Base-by-base conservation (phyloP, 805 yeast species). In the Candida maltosa region DNA sequence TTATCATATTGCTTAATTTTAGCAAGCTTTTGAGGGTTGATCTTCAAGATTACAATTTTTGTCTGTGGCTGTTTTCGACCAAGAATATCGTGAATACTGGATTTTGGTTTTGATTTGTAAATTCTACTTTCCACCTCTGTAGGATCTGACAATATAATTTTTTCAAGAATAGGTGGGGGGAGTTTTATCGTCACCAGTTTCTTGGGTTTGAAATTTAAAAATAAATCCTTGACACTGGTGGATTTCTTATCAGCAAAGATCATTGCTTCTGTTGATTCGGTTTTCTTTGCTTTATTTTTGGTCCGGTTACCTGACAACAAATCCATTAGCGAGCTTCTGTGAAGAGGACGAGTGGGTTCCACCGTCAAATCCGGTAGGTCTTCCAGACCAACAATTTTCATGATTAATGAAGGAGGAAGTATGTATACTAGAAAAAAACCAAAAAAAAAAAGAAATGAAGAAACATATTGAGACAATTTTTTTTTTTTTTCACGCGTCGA, bases 1-100 rank as follows among this genome's bases (percentile, higher is more conserved):
- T 54, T 56, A 23, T 54, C 60, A 29, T 34, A 46, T 31, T 37
- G 36, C 29, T 58, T 49, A 16, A 62, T 49, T 19, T 53, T 51
- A 16, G 46, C 49, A 23, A 65, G 44, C 4, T 42, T 52, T 2
- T 30, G 45, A 5, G 62, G 47, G 18, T 49, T 41, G 5, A 66
- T 32, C 28, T 50, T 54, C 14, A 61, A 42, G 2, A 53, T 51
- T 5, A 61, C 56, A 3, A 27, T 10, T 23, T 15, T 12, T 23
- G 22, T 31, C 16, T 18, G 9, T 5, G 14, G 19, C 4, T n/a
- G 14, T 24, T 24, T 24, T n/a, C n/a, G n/a, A n/a, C n/a, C n/a
- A n/a, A n/a, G n/a, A n/a, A n/a, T 10, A 20, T 10, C 23, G 7
- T 10, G 10, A 7, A 7, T 10, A n/a, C n/a, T n/a, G n/a, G n/a